Evolutionary conservation across 1,139 yeast species (phyloP).

Genomic region (Pneumocystis murina): DNA sequence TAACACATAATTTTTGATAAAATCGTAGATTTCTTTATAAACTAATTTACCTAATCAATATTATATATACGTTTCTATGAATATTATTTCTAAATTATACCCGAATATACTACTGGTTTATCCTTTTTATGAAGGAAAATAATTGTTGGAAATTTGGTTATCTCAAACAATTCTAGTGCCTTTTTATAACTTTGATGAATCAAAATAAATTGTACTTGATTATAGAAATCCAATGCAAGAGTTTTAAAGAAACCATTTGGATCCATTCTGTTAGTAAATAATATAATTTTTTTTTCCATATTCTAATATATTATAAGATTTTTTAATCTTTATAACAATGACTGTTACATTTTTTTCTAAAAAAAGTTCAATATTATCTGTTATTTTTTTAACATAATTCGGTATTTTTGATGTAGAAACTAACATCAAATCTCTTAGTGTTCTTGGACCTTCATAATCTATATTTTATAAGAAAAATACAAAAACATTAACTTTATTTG

Average conservation of each 20-base stretch:
- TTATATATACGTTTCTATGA: background rate
- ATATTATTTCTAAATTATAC: background rate
- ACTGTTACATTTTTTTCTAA: background rate
- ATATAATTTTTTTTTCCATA: background rate
- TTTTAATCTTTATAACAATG: background rate
- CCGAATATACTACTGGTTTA: background rate
- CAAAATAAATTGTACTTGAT: background rate
- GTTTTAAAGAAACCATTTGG: background rate
- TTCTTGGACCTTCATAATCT: conserved; percentile 9
- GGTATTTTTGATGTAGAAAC: conserved; percentile 3
- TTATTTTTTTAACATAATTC: conserved; percentile 2
- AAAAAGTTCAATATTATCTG: background rate
- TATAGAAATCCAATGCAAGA: background rate
- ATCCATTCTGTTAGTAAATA: background rate
- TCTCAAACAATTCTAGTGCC: background rate
- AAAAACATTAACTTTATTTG: background rate
- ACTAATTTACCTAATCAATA: background rate
- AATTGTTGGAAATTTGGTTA: background rate
- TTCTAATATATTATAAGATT: background rate
- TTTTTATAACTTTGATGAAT: background rate
- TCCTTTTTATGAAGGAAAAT: background rate
- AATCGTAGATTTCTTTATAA: background rate
- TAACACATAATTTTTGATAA: background rate
- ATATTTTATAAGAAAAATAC: background rate
- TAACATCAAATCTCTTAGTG: conserved; percentile 5